A percentile compares a stretch with the other conserved stretches of the same genome.
These are phyloP conservation scores for Parachlorella kessleri DNA, from an alignment of 139 green algal genomes.

Conservation along the genomic window DNA sequence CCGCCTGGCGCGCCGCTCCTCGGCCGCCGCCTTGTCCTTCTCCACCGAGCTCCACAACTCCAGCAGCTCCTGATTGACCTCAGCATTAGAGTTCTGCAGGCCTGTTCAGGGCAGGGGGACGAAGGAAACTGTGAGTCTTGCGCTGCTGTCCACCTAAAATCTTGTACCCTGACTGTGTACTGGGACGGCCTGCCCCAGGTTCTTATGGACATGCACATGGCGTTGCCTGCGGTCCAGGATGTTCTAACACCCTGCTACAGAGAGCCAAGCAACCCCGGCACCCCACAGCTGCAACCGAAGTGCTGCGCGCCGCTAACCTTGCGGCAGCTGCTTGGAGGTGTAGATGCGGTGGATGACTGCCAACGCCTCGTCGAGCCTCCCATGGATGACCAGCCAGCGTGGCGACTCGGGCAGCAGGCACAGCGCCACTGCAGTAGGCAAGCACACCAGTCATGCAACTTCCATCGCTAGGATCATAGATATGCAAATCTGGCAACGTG, in stretches of 20 bases:
- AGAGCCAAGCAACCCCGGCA: not conserved
- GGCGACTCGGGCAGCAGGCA: slow-evolving; percentile 81
- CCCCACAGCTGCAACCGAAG: not conserved
- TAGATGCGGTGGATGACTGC: slow-evolving; percentile 61
- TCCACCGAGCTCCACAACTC: slow-evolving; percentile 81
- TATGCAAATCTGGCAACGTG: too few species aligned
- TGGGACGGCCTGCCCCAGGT: too few species aligned
- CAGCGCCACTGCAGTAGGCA: slow-evolving; percentile 35
- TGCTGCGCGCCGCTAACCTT: slow-evolving; percentile 14
- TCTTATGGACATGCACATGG: not conserved
- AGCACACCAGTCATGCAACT: slow-evolving; percentile 19
- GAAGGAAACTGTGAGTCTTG: too few species aligned
- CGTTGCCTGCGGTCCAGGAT: too few species aligned
- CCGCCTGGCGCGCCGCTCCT: slow-evolving; percentile 2
- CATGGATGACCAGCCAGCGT: slow-evolving; percentile 77
- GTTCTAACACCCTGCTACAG: not conserved
- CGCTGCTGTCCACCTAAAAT: too few species aligned
- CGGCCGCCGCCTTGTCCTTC: slow-evolving; percentile 58
- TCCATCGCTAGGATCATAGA: too few species aligned
- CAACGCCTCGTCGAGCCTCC: slow-evolving; percentile 71
- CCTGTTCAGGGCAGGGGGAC: slow-evolving; percentile 25
- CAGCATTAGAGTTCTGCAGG: slow-evolving; percentile 39
- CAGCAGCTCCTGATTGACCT: slow-evolving; percentile 85
- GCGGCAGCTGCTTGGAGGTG: slow-evolving; percentile 34
- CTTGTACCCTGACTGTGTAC: too few species aligned